phyloP scores from a whole-genome alignment of 768 basidiomycete genomes.

The Boletales sp. region DNA sequence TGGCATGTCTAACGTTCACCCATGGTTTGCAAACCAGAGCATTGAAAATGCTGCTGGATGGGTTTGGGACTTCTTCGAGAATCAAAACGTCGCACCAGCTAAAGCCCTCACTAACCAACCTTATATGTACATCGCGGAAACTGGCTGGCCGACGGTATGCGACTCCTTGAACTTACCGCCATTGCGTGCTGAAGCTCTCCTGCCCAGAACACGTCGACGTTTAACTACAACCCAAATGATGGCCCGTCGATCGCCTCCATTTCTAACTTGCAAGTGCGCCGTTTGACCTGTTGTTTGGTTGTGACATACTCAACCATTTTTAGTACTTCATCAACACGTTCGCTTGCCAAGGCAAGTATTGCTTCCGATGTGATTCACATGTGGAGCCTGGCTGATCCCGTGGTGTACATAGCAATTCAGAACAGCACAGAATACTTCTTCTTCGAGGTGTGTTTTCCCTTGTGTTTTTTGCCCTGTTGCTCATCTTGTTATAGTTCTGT shows the following conservation, averaged over 20 bases:
- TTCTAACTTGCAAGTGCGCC: constrained; percentile 52
- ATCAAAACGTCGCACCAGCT: constrained; percentile 60
- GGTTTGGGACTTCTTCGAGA: constrained; percentile 77
- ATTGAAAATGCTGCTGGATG: constrained; percentile 69
- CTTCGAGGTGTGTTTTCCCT: constrained; percentile 55
- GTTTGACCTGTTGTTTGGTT: background rate
- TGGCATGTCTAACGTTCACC: constrained; percentile 88
- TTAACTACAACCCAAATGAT: constrained; percentile 52
- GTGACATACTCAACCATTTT: constrained; percentile 6
- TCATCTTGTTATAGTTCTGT: constrained; percentile 42
- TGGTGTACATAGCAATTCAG: constrained; percentile 48
- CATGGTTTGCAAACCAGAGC: constrained; percentile 87
- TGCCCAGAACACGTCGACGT: constrained; percentile 54
- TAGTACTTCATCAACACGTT: constrained; percentile 83
- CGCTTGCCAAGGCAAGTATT: constrained; percentile 51
- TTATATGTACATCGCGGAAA: constrained; percentile 90
- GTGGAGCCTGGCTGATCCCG: constrained; percentile 5
- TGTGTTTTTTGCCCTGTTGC: background rate
- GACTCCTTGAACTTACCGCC: background rate
- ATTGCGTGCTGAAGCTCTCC: background rate
- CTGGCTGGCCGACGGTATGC: constrained; percentile 78
- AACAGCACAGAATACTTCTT: constrained; percentile 87
- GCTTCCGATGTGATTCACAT: background rate
- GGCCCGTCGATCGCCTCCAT: constrained; percentile 65
- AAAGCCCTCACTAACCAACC: constrained; percentile 63